Evolutionary conservation across 2,329 filamentous ascomycete species (phyloP), one percentile per base, ranked within the genome.

Genomic region (Fusarium caatingaense): DNA sequence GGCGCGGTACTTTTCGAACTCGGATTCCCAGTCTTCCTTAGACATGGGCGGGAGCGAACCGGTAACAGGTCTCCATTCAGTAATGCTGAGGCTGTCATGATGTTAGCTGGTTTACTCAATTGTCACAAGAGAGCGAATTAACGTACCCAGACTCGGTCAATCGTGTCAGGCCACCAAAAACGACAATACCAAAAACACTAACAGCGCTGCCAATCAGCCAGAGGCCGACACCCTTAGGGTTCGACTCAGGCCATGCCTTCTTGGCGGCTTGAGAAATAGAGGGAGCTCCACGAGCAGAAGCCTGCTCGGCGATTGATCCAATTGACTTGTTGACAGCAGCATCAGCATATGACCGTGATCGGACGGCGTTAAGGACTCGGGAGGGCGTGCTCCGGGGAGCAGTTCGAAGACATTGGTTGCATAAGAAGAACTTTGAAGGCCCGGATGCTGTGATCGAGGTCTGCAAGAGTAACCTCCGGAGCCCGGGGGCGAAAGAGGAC

Each of bases 31-130:
- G 77, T 95, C 92, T 63, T 86, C 89, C 25, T 86, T 82, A 75
- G 89, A 92, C 80, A 92, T 87, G 40, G 96, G 96, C 37, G 94
- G 94, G 40, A 97, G 83, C 18, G 94, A 94, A 72, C 96, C 96
- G 12, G 96, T 98, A 45, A 99, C 94, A 51, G 96, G 96, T 73
- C 91, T 91, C 96, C 96, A 99, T 92, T 99, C 96, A 69, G 96
- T 99, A 76, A 99, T 99, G 79, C 94, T 98, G 72, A 99, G 86
- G 47, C 95, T 97, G 2, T 13, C 15, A 10, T 37, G 13, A 11
- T 40, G 42, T 70, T 48, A 71, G 54, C n/a, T 40, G 30, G 27
- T 18, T 30, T 20, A 27, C n/a, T 32, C 27, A 30, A 30, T 47
- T 41, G 27, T 6, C 18, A 15, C 15, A 21, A 18, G 16, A 42